Evolutionary conservation across 1,284 basidiomycete genomes (phyloP), one percentile per base, ranked within the genome.

Genomic region (Volvariella surrecta): DNA sequence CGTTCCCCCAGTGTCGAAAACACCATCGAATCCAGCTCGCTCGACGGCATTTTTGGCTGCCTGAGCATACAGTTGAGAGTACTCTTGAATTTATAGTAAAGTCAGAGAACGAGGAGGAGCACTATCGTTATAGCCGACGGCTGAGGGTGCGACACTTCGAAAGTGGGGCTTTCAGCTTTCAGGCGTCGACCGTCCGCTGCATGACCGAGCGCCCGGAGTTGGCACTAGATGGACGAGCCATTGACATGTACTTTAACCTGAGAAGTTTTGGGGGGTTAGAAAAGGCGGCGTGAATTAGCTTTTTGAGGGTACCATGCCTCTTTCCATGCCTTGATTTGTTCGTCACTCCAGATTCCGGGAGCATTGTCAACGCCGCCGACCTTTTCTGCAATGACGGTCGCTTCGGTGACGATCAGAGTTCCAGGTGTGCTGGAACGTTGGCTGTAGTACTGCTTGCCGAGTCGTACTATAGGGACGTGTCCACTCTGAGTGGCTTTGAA

Each of bases 181-280:
- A 69, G 61, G 3, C 66, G 48, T 0, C 52, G 45, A 1, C 57
- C 53, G 4, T 58, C 45, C 2, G 67, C 67, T 1, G 62, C 57
- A 13, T 71, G 59, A 3, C 72, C 74, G 18, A 72, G 54, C 0
- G 71, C 70, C 73, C 72, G 74, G 0, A 76, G 56, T 51, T 79
- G 75, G 2, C 61, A 20, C 52, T 61, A 73, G 46, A 78, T 70
- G 52, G 55, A 60, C 0, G 65, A 69, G 4, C 62, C 64, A 38
- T 71, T 68, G 1, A 57, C 60, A 50, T 76, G 74, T 1, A 64
- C 57, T 9, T 47, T 51, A 18, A 52, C 50, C 1, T n/a, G n/a
- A n/a, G n/a, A n/a, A n/a, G n/a, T n/a, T n/a, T n/a, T n/a, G n/a
- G n/a, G n/a, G n/a, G n/a, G n/a, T n/a, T n/a, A n/a, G n/a, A n/a